Conservation (phyloP, 805 yeast species). For the Wickerhamomyces chambardii region DNA sequence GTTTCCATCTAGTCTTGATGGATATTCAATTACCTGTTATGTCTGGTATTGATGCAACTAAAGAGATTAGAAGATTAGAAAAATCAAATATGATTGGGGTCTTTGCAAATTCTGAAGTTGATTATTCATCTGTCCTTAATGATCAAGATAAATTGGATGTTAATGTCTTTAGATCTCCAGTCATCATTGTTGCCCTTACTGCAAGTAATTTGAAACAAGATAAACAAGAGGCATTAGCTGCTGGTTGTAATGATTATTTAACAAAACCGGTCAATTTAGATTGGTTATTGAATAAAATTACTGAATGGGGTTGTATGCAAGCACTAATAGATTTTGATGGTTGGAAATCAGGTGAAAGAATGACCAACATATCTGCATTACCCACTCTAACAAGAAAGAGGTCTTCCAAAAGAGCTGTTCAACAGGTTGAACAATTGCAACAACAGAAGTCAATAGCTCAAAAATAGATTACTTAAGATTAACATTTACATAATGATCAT, state of each 20-base stretch:
- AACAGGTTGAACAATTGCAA: too few species aligned
- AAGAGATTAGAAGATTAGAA: constrained; percentile 82
- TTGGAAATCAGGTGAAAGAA: constrained; percentile 52
- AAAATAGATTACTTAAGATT: too few species aligned
- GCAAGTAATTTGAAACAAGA: constrained; percentile 85
- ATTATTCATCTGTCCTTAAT: constrained; percentile 6
- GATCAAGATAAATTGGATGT: constrained; percentile 49
- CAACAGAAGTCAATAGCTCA: too few species aligned
- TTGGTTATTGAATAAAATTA: constrained; percentile 90
- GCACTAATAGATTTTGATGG: constrained; percentile 93
- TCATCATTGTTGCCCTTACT: constrained; percentile 95
- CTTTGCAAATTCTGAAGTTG: constrained; percentile 15
- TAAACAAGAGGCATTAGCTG: constrained; percentile 83
- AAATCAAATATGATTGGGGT: constrained; percentile 68
- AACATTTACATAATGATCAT: too few species aligned
- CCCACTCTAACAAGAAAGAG: constrained; percentile 14
- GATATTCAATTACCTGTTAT: constrained; percentile 95
- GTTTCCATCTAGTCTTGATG: constrained; percentile 91
- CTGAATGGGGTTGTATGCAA: constrained; percentile 99
- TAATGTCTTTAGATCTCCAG: constrained; percentile 76
- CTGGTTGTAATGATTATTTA: constrained; percentile 95
- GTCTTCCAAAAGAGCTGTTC: constrained; percentile 2
- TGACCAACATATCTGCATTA: constrained; percentile 26
- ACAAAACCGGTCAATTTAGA: constrained; percentile 93
- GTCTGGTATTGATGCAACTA: constrained; percentile 93